Evolutionary conservation across 225 moss, liverwort and hornwort species (phyloP), one percentile per base, ranked within the genome.

Genomic region (Lunularia cruciata): DNA sequence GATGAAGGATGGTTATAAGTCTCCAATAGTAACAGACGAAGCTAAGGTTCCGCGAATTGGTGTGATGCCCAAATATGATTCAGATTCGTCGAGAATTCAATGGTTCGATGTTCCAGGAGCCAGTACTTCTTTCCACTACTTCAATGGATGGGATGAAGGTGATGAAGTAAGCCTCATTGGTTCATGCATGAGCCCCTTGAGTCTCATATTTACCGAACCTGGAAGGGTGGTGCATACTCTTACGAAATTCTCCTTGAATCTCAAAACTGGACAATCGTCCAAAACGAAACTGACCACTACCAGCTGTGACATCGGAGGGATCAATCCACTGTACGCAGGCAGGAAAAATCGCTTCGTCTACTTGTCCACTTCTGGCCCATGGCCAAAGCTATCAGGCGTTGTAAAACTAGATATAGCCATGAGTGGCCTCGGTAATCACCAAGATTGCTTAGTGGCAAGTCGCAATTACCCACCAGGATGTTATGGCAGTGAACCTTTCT

Each of bases 111-210:
- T 22, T 22, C 76, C 76, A 1, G 70, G 55, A 14, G n/a, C n/a
- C n/a, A 26, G 22, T 8, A 16, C 48, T 38, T 76, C 53, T 23
- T 59, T 70, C 28, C 76, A 76, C 36, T 76, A 62, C 46, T 4
- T 70, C 43, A 76, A 76, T 30, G 63, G 68, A 4, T 76, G 76
- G 76, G 76, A 76, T 55, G 76, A 76, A 18, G 47, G 14, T 2
- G 52, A 76, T 20, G 70, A 76, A 20, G 63, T 76, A 0, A 70
- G 70, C 48, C 12, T 70, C 0, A 19, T 76, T 9, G 76, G 70
- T 18, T 70, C 70, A 8, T 53, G 22, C 6, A 63, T 3, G 12
- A 63, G 7, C 49, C 55, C 70, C 23, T 22, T 55, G 16, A 23
- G 38, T 1, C 42, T 25, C 16, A 8, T 51, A 14, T 57, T 76